Base-by-base conservation (phyloP, 108 stramenopile species). In the Nitzschia sp. region DNA sequence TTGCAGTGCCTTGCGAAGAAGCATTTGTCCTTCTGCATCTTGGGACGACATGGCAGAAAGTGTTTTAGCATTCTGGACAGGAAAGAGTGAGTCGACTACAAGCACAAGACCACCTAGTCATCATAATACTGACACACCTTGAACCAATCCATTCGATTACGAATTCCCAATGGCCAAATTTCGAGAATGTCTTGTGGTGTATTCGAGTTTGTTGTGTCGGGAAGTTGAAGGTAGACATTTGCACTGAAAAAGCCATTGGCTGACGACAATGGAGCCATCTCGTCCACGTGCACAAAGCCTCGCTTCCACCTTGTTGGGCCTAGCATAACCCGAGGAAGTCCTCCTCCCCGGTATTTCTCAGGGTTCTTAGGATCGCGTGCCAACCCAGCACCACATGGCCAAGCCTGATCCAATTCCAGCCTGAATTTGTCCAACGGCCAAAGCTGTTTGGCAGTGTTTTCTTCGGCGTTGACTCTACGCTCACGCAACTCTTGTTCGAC, bases 231-330 rank as follows among this genome's bases (percentile, higher is more conserved):
- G 73, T 97, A 97, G 0, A 96, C 80, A 52, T 97, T 97, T 12
- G 95, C 97, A 70, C 89, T 90, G 70, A 96, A 96, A 14, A 90
- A 77, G 21, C 97, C 97, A 20, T 76, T 56, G 10, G 41, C 51
- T 6, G 63, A 24, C 26, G 73, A 52, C 40, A 96, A 69, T 15
- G 93, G 91, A 1, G 86, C 91, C 53, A 96, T 58, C 63, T 96
- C 93, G 69, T 97, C 96, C 22, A 95, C 95, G 71, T 96, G 97
- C 38, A 95, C 80, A 59, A 92, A 95, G 7, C 95, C 97, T 20
- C 78, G 77, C 54, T 83, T 82, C 93, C 94, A 96, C 17, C 92
- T 71, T 8, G 95, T 91, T 19, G 97, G 97, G 14, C 95, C 95
- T 46, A 77, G 69, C 97, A 96, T 96, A 25, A 97, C 66, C 7